phyloP scores from a whole-genome alignment of 2,329 filamentous ascomycete genomes.

The Botrytis galanthina region DNA sequence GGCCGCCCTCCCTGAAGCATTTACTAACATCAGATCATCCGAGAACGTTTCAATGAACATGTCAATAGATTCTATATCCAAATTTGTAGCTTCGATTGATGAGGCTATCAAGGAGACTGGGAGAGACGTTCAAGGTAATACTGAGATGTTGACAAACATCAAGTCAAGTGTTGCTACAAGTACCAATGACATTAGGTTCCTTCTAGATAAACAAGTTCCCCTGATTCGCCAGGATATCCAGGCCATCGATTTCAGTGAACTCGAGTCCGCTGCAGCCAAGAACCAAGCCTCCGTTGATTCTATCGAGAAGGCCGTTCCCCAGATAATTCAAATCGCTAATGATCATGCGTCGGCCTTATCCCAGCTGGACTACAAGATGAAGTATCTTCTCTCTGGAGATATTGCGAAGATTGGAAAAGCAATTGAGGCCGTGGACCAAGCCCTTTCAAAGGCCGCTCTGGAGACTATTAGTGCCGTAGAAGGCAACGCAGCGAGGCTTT shows the following conservation, averaged over 20 bases:
- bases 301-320: conserved; percentile 18
- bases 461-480: conserved; percentile 21
- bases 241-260: conserved; percentile 20
- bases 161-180: conserved; percentile 21
- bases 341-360: conserved; percentile 19
- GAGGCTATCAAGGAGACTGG: conserved; percentile 22
- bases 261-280: conserved; percentile 15
- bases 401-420: conserved; percentile 22
- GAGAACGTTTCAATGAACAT: conserved; percentile 21
- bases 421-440: conserved; percentile 21
- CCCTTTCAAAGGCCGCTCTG: conserved; percentile 19
- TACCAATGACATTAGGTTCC: conserved; percentile 22
- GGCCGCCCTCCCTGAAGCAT: conserved; percentile 19
- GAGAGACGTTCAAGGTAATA: conserved; percentile 21
- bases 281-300: conserved; percentile 19
- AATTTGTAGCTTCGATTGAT: conserved; percentile 21
- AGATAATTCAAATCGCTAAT: conserved; percentile 20
- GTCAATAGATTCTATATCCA: conserved; percentile 20
- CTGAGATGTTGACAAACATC: conserved; percentile 22
- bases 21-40: conserved; percentile 20
- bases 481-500: conserved; percentile 20
- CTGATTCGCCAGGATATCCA: conserved; percentile 23
- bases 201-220: conserved; percentile 24
- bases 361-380: conserved; percentile 22
- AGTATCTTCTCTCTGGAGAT: conserved; percentile 18